Percentiles rank a stretch among this genome's conserved stretches.
phyloP scores from a whole-genome alignment of 1,139 yeast genomes.

The Yamadazyma pseudoaaseri region DNA sequence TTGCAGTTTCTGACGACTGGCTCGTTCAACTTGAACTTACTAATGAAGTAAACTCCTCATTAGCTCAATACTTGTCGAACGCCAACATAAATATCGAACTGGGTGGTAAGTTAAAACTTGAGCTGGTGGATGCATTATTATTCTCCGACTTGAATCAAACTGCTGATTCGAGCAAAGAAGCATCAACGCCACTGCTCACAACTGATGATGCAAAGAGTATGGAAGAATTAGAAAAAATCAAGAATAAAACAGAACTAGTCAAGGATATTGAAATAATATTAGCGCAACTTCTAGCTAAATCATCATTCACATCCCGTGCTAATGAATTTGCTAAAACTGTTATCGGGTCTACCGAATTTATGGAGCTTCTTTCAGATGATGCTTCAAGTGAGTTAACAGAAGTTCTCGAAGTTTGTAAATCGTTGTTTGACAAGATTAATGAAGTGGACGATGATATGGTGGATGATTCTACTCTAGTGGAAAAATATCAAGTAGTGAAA shows the following conservation, averaged over 20 bases:
- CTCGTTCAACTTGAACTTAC: constrained; percentile 59
- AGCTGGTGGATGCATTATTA: constrained; percentile 48
- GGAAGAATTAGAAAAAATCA: constrained; percentile 6
- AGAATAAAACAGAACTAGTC: constrained; percentile 12
- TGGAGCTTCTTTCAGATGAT: constrained; percentile 4
- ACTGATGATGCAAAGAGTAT: constrained; percentile 13
- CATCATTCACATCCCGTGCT: constrained; percentile 19
- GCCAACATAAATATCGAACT: constrained; percentile 10
- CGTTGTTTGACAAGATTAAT: constrained; percentile 21
- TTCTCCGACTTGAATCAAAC: constrained; percentile 50
- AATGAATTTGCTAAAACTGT: constrained; percentile 29
- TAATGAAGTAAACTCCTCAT: constrained; percentile 51
- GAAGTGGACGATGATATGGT: constrained; percentile 3
- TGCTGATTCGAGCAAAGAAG: constrained; percentile 19
- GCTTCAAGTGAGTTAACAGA: constrained; percentile 4
- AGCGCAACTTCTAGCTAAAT: constrained; percentile 19
- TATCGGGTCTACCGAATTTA: constrained; percentile 4
- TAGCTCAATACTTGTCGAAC: constrained; percentile 27
- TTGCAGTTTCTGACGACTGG: constrained; percentile 62
- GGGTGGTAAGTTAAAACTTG: constrained; percentile 22
- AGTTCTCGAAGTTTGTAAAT: constrained; percentile 14
- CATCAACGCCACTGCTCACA: constrained; percentile 24
- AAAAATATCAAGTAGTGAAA: constrained; percentile 17
- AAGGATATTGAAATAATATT: constrained; percentile 20
- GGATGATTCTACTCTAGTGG: constrained; percentile 2